Base-by-base conservation (phyloP, 495 filamentous ascomycete genomes). In the Aspergillus sclerotioniger region DNA sequence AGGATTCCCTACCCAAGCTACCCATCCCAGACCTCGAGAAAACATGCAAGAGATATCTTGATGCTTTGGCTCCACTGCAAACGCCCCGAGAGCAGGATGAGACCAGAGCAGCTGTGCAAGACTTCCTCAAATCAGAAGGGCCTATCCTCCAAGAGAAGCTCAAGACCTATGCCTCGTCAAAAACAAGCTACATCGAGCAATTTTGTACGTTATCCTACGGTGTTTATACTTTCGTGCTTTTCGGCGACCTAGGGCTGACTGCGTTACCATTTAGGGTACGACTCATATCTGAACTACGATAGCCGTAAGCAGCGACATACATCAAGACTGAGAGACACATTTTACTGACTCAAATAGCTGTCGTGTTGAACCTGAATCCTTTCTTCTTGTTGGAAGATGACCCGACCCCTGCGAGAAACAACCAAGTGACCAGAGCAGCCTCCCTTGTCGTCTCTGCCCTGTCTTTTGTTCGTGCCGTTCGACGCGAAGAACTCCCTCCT, bases 351-450 rank as follows among this genome's bases (percentile, higher is more conserved):
- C 46, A 64, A n/a, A 37, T 29, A 83, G 80, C 94, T 12, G 94
- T 98, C 35, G 94, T 98, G 44, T 82, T 98, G 53, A 98, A 98
- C 75, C 77, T 98, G 60, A 98, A 98, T 65, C 94, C 94, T 0
- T 98, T 98, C 76, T 98, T 98, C 76, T 78, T 98, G 35, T 81
- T 98, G 53, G 94, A 98, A 67, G 94, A 98, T 80, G 94, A 98
- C 66, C 94, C 95, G 0, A 98, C 94, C 8, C 94, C 94, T 8
- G 92, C 92, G 46, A 82, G 94, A 47, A 97, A 96, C 68, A 91
- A 98, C 68, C 94, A 98, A 69, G 91, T 98, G 54, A 97, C 92
- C 39, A 84, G 94, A 25, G 92, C 94, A 32, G 93, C 95, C 0
- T 98, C 94, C 8, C 78, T 98, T 47, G 90, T 92, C 0, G 83